Base-by-base conservation (phyloP, 1,139 yeast genomes). In the Scheffersomyces titani region DNA sequence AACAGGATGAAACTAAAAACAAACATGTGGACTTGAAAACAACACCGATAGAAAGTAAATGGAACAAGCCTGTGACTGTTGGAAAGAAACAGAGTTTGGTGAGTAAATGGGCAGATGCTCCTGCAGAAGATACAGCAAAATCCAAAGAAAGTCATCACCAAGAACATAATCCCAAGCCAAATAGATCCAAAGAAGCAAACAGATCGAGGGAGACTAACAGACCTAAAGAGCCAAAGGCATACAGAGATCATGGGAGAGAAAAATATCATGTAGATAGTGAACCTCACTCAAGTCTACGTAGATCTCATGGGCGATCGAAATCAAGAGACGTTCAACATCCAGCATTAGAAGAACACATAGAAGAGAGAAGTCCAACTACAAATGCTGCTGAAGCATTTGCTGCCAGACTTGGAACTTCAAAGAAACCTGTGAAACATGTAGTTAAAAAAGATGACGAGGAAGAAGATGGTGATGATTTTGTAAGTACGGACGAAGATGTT, bases 51-150 rank as follows among this genome's bases (percentile, higher is more conserved):
- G 61, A 57, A 40, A 52, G 55, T 21, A 61, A 59, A 50, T 55
- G 64, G 62, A 47, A 54, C 18, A 60, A 64, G 54, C 57, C 67
- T 36, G 55, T 61, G 44, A 59, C 62, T 4, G 52, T 57, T 4
- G 58, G 55, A 36, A 49, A 57, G 56, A 47, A 46, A 53, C 20
- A 58, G 61, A 67, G 66, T 18, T 64, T 75, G 53, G 70, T 57
- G 44, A 72, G 76, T 51, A 72, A 63, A 60, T 74, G 78, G 78
- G 76, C 77, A 4, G 60, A 62, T 48, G 65, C 65, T 3, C 54
- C 57, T 2, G 51, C 46, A 5, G 55, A 52, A 16, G 50, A 19
- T n/a, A 46, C 45, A 40, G 16, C 30, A 47, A 19, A 20, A 48
- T 16, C 49, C 47, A 51, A 50, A n/a, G 44, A 24, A 7, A n/a